Percentiles rank a stretch among this genome's conserved stretches.
Conservation (phyloP, 2,329 filamentous ascomycete species). For the Stemphylium beticola region DNA sequence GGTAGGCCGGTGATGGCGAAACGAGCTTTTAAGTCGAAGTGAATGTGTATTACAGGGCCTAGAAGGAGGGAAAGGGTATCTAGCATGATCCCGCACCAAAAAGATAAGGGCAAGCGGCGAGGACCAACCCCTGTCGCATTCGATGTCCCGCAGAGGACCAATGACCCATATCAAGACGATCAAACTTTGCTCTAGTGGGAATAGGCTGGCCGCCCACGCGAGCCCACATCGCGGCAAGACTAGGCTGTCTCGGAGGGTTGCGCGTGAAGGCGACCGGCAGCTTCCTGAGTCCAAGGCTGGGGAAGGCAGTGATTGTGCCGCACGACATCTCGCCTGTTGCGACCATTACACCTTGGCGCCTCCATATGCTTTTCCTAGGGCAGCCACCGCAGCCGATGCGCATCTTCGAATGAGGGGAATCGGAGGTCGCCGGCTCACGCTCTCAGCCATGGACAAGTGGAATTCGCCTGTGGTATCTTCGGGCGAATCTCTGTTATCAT, state of each 20-base stretch:
- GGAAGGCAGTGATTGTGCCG: conserved; percentile 2
- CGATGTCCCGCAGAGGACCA: conserved; percentile 8
- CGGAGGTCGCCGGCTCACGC: conserved; percentile 11
- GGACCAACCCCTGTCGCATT: conserved; percentile 9
- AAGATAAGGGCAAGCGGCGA: conserved; percentile 43
- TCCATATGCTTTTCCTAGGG: conserved; percentile 9
- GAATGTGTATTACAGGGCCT: conserved; percentile 16
- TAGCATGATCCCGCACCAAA: conserved; percentile 37
- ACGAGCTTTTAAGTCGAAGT: conserved; percentile 17
- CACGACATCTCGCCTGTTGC: conserved; percentile 9
- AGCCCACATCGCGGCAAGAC: conserved; percentile 12
- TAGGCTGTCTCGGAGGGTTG: conserved; percentile 11
- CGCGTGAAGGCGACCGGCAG: conserved; percentile 7
- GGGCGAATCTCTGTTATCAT: conserved; percentile 15
- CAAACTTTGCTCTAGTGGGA: conserved; percentile 9
- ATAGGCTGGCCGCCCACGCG: conserved; percentile 10
- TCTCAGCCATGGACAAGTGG: conserved; percentile 1
- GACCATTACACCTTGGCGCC: not conserved
- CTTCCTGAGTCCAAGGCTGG: conserved; percentile 8
- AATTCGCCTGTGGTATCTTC: conserved; percentile 14
- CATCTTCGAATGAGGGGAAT: not conserved
- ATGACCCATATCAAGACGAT: conserved; percentile 14
- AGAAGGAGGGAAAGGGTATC: conserved; percentile 20
- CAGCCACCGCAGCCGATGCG: conserved; percentile 6
- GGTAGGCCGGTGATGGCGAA: conserved; percentile 10